Percentiles rank a stretch among this genome's conserved stretches.
phyloP scores from a whole-genome alignment of 148 eudicot species.

The Suaeda aralocaspica region DNA sequence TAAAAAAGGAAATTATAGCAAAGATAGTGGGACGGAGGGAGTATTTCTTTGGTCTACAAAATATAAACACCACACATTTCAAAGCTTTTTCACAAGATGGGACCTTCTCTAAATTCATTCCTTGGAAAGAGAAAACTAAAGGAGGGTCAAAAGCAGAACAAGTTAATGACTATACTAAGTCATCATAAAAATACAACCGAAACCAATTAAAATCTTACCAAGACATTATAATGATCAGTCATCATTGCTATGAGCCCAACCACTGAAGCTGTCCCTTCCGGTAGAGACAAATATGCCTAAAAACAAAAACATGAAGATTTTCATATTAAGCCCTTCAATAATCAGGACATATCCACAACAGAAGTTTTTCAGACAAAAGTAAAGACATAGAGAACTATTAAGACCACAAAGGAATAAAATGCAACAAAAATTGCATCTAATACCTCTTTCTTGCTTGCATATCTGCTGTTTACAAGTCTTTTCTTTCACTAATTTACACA shows the following conservation, averaged over 20 bases:
- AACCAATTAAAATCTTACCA: constrained; percentile 28
- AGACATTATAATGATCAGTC: constrained; percentile 44
- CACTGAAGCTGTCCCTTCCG: constrained; percentile 45
- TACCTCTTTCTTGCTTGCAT: neutral
- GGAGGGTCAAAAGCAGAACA: too few relatives aligned
- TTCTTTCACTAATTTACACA: constrained; percentile 6
- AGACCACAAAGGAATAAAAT: neutral
- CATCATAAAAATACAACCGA: neutral
- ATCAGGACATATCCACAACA: neutral
- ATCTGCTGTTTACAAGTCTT: neutral
- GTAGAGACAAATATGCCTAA: constrained; percentile 46
- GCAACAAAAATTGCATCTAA: neutral
- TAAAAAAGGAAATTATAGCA: too few relatives aligned
- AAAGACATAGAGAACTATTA: neutral
- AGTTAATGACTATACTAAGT: too few relatives aligned
- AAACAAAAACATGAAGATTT: constrained; percentile 8
- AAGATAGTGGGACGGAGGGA: too few relatives aligned
- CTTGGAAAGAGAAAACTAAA: too few relatives aligned
- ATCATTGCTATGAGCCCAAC: constrained; percentile 47
- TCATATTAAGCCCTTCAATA: neutral
- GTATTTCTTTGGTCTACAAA: neutral
- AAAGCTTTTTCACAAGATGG: too few relatives aligned
- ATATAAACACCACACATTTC: neutral
- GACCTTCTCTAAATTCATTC: too few relatives aligned
- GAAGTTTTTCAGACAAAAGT: neutral